phyloP scores from a whole-genome alignment of 768 basidiomycete genomes.

The Daedalea quercina region DNA sequence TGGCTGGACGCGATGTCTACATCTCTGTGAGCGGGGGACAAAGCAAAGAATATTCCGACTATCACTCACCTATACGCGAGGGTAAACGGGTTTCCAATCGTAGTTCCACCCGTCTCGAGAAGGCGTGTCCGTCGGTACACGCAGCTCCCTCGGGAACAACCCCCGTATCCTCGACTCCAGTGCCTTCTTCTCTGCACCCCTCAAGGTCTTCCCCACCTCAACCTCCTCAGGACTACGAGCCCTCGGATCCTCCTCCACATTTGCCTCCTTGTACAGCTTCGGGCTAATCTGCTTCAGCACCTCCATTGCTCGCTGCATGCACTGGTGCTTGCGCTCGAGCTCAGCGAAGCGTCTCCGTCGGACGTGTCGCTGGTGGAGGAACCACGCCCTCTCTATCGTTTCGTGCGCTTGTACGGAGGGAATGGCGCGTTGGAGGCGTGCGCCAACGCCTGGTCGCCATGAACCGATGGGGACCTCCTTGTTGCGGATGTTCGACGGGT shows the following conservation, averaged over 20 bases:
- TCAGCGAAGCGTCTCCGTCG: constrained; percentile 66
- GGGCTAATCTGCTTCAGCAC: constrained; percentile 55
- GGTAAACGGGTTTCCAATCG: constrained; percentile 56
- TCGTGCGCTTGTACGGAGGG: constrained; percentile 86
- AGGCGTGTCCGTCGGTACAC: constrained; percentile 82
- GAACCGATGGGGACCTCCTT: constrained; percentile 71
- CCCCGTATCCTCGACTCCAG: constrained; percentile 75
- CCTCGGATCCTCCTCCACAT: constrained; percentile 70
- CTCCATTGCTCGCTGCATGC: constrained; percentile 84
- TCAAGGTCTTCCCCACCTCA: constrained; percentile 54
- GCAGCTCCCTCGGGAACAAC: constrained; percentile 82
- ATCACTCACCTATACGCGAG: constrained; percentile 4
- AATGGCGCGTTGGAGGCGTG: constrained; percentile 75
- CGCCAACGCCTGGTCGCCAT: constrained; percentile 77
- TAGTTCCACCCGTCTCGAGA: constrained; percentile 80
- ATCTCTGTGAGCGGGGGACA: background rate
- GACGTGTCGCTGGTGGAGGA: constrained; percentile 69
- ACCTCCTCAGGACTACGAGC: constrained; percentile 49
- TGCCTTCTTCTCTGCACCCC: constrained; percentile 58
- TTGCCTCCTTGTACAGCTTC: constrained; percentile 61
- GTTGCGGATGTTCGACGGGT: constrained; percentile 70
- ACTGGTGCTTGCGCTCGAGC: constrained; percentile 67
- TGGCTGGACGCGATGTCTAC: too few species aligned
- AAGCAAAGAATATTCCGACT: background rate
- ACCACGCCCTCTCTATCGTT: constrained; percentile 89